These are phyloP conservation scores for Prorocentrum cordatum DNA, from an alignment of 169 alveolate genomes.

Conservation along the genomic window DNA sequence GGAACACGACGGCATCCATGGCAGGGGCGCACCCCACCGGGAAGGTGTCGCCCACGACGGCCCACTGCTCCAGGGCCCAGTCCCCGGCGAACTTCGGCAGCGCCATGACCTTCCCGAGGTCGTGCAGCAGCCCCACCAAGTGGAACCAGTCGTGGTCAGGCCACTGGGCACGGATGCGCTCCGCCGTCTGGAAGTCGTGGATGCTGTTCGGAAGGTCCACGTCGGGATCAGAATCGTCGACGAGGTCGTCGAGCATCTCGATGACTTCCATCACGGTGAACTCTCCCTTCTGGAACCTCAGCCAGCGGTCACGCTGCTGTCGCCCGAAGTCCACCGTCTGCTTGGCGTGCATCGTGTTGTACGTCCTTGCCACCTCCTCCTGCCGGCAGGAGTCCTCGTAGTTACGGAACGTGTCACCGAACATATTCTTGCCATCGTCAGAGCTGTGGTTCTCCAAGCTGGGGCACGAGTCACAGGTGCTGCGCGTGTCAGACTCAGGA, in stretches of 20 bases:
- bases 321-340: too few relatives aligned
- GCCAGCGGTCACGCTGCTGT: too few relatives aligned
- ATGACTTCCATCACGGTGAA: conserved; percentile 38
- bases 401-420: too few relatives aligned
- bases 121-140: conserved; percentile 59
- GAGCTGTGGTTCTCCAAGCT: too few relatives aligned
- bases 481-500: too few relatives aligned
- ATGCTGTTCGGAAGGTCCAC: conserved; percentile 69
- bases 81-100: not conserved
- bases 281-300: too few relatives aligned
- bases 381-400: too few relatives aligned
- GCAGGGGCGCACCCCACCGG: conserved; percentile 22
- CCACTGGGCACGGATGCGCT: conserved; percentile 69
- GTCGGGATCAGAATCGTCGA: conserved; percentile 72
- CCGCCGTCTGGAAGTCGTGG: conserved; percentile 72
- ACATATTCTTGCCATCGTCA: too few relatives aligned
- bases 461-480: too few relatives aligned
- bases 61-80: not conserved
- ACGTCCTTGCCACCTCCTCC: too few relatives aligned
- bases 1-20: not conserved
- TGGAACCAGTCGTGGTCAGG: conserved; percentile 70
- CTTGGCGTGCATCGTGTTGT: too few relatives aligned
- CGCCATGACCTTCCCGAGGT: conserved; percentile 29
- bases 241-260: conserved; percentile 30
- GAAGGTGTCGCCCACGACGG: conserved; percentile 8